A percentile compares a stretch with the other conserved stretches of the same genome.
phyloP scores from a whole-genome alignment of 805 yeast genomes.

The Sungouiella blattae region DNA sequence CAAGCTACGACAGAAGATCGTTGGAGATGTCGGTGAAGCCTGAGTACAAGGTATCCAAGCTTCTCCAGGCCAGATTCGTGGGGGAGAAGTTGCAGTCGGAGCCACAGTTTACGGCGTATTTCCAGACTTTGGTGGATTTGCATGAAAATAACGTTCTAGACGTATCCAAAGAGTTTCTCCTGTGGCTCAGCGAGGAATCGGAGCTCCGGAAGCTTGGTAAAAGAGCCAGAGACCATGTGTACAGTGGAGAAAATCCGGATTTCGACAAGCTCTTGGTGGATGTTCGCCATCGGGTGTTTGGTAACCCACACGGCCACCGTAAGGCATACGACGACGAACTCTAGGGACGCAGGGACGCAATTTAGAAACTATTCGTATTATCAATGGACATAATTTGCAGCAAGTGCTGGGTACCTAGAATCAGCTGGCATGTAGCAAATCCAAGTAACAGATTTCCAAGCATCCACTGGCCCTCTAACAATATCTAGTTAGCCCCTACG shows the following conservation, averaged over 20 bases:
- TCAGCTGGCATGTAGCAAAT: too few species aligned
- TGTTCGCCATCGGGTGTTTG: slow-evolving; percentile 69
- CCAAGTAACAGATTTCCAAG: too few species aligned
- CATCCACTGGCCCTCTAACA: too few species aligned
- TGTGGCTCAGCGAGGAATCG: slow-evolving; percentile 58
- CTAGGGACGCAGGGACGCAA: too few species aligned
- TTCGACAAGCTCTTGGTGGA: slow-evolving; percentile 32
- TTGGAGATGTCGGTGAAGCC: slow-evolving; percentile 17
- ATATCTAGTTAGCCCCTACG: too few species aligned
- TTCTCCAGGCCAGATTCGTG: slow-evolving; percentile 32
- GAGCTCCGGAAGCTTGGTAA: slow-evolving; percentile 21
- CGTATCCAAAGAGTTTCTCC: slow-evolving; percentile 44
- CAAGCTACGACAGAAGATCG: slow-evolving; percentile 12
- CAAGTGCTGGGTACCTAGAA: too few species aligned
- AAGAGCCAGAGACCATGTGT: slow-evolving; percentile 25
- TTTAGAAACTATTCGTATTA: too few species aligned
- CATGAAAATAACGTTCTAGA: slow-evolving; percentile 27
- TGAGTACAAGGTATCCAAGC: slow-evolving; percentile 31
- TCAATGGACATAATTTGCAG: too few species aligned
- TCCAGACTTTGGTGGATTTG: slow-evolving; percentile 26
- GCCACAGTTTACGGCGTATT: slow-evolving; percentile 32
- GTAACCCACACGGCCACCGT: slow-evolving; percentile 69
- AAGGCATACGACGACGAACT: slow-evolving; percentile 36
- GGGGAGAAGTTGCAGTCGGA: slow-evolving; percentile 26
- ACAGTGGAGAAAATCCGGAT: slow-evolving; percentile 32